phyloP scores from a whole-genome alignment of 2,329 filamentous ascomycete species.

The Penicillium sp. region DNA sequence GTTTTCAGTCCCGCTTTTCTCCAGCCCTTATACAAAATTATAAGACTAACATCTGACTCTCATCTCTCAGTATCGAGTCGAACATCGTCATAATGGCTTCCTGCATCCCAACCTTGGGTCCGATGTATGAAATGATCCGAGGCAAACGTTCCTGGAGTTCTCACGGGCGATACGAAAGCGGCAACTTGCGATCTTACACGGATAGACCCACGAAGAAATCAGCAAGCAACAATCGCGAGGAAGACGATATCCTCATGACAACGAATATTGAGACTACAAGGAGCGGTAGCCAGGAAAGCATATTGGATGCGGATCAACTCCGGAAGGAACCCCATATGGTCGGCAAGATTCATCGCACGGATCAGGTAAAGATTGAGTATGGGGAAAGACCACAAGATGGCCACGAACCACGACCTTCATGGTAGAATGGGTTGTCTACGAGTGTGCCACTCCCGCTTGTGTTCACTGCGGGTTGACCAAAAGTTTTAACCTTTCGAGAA shows the following conservation, averaged over 20 bases:
- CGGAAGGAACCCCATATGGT: conserved; percentile 5
- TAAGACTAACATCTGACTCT: background rate
- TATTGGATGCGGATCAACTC: conserved; percentile 12
- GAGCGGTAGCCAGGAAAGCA: conserved; percentile 21
- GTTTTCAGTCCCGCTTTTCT: background rate
- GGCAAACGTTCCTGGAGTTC: conserved; percentile 21
- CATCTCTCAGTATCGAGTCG: conserved; percentile 29
- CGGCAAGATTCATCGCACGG: conserved; percentile 21
- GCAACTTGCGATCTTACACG: background rate
- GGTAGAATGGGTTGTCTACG: background rate
- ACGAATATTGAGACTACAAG: background rate
- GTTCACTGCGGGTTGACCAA: background rate
- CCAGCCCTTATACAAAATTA: background rate
- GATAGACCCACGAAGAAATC: background rate
- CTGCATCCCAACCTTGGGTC: conserved; percentile 38
- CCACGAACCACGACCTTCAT: background rate
- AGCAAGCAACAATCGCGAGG: background rate
- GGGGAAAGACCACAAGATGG: background rate
- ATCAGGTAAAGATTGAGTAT: conserved; percentile 25
- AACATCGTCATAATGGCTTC: conserved; percentile 38
- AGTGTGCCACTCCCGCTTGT: background rate
- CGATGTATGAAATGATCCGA: conserved; percentile 31
- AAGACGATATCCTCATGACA: conserved; percentile 1
- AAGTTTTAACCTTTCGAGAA: background rate
- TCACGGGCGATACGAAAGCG: conserved; percentile 7